A percentile compares a stretch with the other conserved stretches of the same genome.
Conservation (phyloP, 306 rosid species). For the Acmispon strigosus region DNA sequence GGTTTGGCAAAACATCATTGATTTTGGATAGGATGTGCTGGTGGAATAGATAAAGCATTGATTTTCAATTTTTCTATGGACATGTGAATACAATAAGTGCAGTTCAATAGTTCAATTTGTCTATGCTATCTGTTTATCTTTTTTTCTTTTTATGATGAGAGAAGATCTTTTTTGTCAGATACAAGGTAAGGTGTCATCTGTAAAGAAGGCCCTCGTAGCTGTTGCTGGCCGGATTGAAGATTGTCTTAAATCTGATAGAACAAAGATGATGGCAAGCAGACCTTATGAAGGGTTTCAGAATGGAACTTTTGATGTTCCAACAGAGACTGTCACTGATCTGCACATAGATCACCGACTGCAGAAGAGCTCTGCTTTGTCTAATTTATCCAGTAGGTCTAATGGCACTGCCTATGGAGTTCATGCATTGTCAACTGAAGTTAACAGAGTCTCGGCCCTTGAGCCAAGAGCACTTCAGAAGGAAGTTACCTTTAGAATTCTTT, state of each 20-base stretch:
- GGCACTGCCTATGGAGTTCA: constrained; percentile 40
- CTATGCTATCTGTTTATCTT: not conserved
- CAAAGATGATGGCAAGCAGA: constrained; percentile 46
- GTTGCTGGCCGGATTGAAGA: constrained; percentile 71
- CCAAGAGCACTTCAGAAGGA: constrained; percentile 36
- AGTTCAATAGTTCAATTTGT: constrained; percentile 14
- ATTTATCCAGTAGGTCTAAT: constrained; percentile 38
- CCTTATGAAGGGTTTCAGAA: constrained; percentile 42
- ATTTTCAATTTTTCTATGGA: not conserved
- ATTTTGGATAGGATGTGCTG: not conserved
- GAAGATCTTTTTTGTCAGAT: constrained; percentile 44
- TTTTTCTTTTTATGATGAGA: not conserved
- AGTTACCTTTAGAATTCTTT: constrained; percentile 64
- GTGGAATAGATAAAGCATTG: not conserved
- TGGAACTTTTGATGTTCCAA: constrained; percentile 23
- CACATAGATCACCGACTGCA: constrained; percentile 38
- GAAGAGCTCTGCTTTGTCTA: constrained; percentile 32
- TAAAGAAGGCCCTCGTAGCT: constrained; percentile 79
- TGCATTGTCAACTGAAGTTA: constrained; percentile 44
- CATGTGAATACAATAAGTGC: not conserved
- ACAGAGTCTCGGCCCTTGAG: constrained; percentile 38
- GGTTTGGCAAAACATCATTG: not conserved
- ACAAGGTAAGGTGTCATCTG: constrained; percentile 67
- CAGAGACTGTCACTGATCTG: constrained; percentile 29
- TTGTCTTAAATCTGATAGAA: constrained; percentile 47